phyloP scores from a whole-genome alignment of 345 rosid genomes.

The Odontarrhena argentea region DNA sequence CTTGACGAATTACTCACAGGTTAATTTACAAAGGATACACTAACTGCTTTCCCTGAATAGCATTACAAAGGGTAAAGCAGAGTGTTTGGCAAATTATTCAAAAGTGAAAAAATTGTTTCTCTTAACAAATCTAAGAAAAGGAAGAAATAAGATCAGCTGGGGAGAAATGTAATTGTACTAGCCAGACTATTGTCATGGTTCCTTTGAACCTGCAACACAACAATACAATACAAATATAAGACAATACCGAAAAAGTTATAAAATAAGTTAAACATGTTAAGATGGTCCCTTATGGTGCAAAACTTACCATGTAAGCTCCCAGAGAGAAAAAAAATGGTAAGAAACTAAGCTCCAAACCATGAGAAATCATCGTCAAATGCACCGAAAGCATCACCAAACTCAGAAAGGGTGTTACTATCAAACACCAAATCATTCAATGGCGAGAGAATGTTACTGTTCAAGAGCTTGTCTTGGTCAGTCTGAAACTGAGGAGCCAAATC shows the following conservation, averaged over 20 bases:
- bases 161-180: slow-evolving; percentile 33
- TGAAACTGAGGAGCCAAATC: slow-evolving; percentile 51
- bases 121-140: slow-evolving; percentile 32
- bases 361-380: slow-evolving; percentile 43
- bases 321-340: slow-evolving; percentile 8
- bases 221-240: not conserved
- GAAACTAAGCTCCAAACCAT: slow-evolving; percentile 41
- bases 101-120: slow-evolving; percentile 18
- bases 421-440: slow-evolving; percentile 53
- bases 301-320: slow-evolving; percentile 39
- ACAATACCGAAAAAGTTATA: not conserved
- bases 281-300: slow-evolving; percentile 23
- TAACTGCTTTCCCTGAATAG: slow-evolving; percentile 26
- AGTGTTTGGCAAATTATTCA: slow-evolving; percentile 29
- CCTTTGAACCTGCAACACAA: slow-evolving; percentile 32
- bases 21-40: slow-evolving; percentile 37
- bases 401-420: slow-evolving; percentile 48
- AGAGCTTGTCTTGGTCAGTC: slow-evolving; percentile 58
- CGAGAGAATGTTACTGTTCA: slow-evolving; percentile 60
- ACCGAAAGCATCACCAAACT: slow-evolving; percentile 39
- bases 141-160: slow-evolving; percentile 17
- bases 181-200: slow-evolving; percentile 37
- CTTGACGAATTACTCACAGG: slow-evolving; percentile 39
- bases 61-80: slow-evolving; percentile 33
- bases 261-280: not conserved